phyloP scores from a whole-genome alignment of 1,284 basidiomycete genomes.

The Acaromyces ingoldii region DNA sequence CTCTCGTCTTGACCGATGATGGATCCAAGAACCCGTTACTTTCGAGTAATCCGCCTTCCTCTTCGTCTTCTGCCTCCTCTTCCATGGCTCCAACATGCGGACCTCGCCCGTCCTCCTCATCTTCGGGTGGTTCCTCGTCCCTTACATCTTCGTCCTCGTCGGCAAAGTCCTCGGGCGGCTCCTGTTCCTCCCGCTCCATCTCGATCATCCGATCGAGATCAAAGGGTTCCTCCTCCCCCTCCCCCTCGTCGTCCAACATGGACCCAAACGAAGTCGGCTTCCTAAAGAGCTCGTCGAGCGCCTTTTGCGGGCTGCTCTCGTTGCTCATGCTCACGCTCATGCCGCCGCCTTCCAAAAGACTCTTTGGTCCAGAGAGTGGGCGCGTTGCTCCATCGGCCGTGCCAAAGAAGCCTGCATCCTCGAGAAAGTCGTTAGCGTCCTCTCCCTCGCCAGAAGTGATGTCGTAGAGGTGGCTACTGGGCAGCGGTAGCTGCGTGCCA shows the following conservation, averaged over 20 bases:
- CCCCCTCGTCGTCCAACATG: not conserved
- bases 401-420: not conserved
- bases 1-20: not conserved
- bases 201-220: slow-evolving; percentile 3
- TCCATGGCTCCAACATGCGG: too few relatives aligned
- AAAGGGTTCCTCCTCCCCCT: not conserved
- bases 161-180: too few relatives aligned
- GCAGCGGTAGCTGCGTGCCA: too few relatives aligned
- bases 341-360: too few relatives aligned
- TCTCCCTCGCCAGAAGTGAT: not conserved
- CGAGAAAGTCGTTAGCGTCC: not conserved
- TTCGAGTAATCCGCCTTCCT: not conserved
- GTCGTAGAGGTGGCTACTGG: too few relatives aligned
- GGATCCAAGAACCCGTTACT: not conserved
- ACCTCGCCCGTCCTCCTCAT: not conserved
- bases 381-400: not conserved
- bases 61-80: slow-evolving; percentile 1
- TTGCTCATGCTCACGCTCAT: too few relatives aligned
- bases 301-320: not conserved
- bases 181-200: not conserved
- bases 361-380: not conserved
- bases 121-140: too few relatives aligned
- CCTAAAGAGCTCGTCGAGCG: not conserved
- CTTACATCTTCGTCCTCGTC: too few relatives aligned
- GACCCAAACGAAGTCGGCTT: not conserved